A percentile compares a stretch with the other conserved stretches of the same genome.
These are phyloP conservation scores for Eremochloa ophiuroides DNA, from an alignment of 176 grass and related monocot species.

Conservation along the genomic window DNA sequence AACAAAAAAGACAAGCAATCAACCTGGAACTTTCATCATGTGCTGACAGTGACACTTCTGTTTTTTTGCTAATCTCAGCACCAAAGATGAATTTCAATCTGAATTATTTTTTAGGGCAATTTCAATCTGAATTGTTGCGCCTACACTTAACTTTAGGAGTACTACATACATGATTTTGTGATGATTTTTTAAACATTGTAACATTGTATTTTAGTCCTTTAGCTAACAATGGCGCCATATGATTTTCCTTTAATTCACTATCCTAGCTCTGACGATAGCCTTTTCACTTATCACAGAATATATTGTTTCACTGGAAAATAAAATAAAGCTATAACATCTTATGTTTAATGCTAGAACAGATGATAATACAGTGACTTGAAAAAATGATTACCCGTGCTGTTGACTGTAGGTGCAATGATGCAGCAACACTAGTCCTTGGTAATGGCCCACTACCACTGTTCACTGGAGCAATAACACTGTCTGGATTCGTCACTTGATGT, in stretches of 20 bases:
- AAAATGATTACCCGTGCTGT: constrained; percentile 46
- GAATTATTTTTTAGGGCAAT: too few species aligned
- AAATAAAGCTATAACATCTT: constrained; percentile 2
- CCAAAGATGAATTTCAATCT: too few species aligned
- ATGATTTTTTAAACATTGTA: too few species aligned
- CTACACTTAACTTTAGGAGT: too few species aligned
- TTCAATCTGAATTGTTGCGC: too few species aligned
- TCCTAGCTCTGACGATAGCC: background rate
- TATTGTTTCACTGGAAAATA: background rate
- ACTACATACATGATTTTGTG: too few species aligned
- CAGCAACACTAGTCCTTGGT: constrained; percentile 29
- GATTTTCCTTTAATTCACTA: background rate
- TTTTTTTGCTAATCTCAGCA: too few species aligned
- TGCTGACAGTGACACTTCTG: too few species aligned
- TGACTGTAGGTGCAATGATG: constrained; percentile 20
- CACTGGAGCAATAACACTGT: constrained; percentile 25
- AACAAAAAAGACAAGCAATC: too few species aligned
- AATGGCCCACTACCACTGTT: constrained; percentile 39
- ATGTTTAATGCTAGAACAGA: constrained; percentile 6
- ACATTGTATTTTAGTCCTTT: too few species aligned
- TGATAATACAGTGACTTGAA: background rate
- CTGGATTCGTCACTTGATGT: constrained; percentile 13
- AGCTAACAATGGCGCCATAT: too few species aligned
- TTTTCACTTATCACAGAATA: constrained; percentile 14
- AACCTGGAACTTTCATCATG: too few species aligned